phyloP scores from a whole-genome alignment of 2,329 filamentous ascomycete species.

The Sarocladium kiliense region DNA sequence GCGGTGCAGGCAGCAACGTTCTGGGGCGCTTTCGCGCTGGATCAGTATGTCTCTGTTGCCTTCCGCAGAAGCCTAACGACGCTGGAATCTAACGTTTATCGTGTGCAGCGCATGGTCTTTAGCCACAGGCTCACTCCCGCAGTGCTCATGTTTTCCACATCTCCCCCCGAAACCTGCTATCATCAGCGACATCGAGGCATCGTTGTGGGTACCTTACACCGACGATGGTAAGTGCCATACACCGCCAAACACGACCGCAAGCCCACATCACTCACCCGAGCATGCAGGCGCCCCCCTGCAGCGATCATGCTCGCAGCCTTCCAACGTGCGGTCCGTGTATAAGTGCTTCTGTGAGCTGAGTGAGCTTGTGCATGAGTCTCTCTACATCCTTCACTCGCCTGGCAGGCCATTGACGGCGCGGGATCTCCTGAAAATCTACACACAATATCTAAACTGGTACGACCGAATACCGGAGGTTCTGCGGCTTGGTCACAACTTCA shows the following conservation, averaged over 20 bases:
- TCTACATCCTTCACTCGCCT: slow-evolving; percentile 69
- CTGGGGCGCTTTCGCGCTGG: slow-evolving; percentile 57
- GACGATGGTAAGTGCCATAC: slow-evolving; percentile 45
- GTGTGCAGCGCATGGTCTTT: slow-evolving; percentile 54
- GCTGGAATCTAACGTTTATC: background rate
- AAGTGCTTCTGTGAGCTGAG: slow-evolving; percentile 68
- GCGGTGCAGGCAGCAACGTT: slow-evolving; percentile 56
- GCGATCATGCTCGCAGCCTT: slow-evolving; percentile 55
- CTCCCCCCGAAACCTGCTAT: slow-evolving; percentile 55
- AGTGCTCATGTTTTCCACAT: slow-evolving; percentile 52
- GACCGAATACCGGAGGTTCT: slow-evolving; percentile 60
- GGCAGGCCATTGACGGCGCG: slow-evolving; percentile 59
- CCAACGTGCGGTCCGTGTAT: slow-evolving; percentile 63
- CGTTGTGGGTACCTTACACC: slow-evolving; percentile 54
- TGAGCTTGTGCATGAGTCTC: slow-evolving; percentile 66
- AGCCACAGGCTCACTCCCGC: slow-evolving; percentile 57
- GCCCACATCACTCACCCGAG: background rate
- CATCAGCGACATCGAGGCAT: slow-evolving; percentile 55
- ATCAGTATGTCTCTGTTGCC: slow-evolving; percentile 47
- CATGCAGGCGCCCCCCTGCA: slow-evolving; percentile 46
- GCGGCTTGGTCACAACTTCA: slow-evolving; percentile 62
- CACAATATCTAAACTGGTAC: slow-evolving; percentile 68
- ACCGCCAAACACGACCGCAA: background rate
- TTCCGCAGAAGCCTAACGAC: background rate
- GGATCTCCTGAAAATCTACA: slow-evolving; percentile 59